Evolutionary conservation across 108 stramenopile species (phyloP), one percentile per base, ranked within the genome.

Genomic region (Cyclostephanos tholiformis): DNA sequence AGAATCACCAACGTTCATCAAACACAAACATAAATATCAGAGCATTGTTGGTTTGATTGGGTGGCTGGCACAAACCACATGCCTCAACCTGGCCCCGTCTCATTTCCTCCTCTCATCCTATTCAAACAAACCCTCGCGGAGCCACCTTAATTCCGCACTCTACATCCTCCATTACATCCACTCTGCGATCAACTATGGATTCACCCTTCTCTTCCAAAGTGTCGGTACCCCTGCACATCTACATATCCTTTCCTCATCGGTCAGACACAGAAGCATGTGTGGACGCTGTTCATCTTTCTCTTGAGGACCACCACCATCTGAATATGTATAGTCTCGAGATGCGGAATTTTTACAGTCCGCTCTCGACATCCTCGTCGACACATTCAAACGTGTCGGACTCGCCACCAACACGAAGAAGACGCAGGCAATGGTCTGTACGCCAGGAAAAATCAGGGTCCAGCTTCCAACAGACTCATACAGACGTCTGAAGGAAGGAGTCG

Each of bases 11-110:
- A n/a, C n/a, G n/a, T n/a, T n/a, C n/a, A n/a, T n/a, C n/a, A n/a
- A n/a, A n/a, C n/a, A n/a, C n/a, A n/a, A n/a, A n/a, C n/a, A n/a
- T n/a, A n/a, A n/a, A n/a, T n/a, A n/a, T n/a, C n/a, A n/a, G n/a
- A n/a, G n/a, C n/a, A n/a, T n/a, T n/a, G n/a, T n/a, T n/a, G 74
- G 74, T 0, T 60, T 44, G 61, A 58, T 75, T 59, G 69, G 63
- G 27, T 69, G 75, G 75, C 30, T 76, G 0, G 63, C 68, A 6
- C 41, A 41, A 6, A 62, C 61, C 41, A 69, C 67, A 22, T 25
- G 75, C 0, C 71, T 63, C 0, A 63, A 72, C 38, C 14, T 72
- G 0, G 1, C 71, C 0, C 63, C 71, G 5, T 50, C 51, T 0
- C 61, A 53, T 2, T 62, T 63, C 25, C 53, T 72, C 51, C 35